Percentiles rank a stretch among this genome's conserved stretches.
phyloP scores from a whole-genome alignment of 192 early-diverging fungal species.

The Umbelopsis sp. region DNA sequence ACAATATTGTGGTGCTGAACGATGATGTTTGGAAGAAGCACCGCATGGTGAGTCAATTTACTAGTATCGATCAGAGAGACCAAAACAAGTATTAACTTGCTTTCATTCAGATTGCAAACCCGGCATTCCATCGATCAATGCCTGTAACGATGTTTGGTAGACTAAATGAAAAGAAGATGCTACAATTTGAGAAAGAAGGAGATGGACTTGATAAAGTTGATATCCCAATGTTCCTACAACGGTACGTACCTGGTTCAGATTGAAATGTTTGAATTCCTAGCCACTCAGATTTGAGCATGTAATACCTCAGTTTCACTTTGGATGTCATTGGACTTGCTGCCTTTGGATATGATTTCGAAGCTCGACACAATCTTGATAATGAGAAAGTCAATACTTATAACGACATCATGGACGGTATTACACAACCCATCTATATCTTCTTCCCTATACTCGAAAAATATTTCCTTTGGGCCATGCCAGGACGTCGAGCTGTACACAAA shows the following conservation, averaged over 20 bases:
- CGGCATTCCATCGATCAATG: constrained; percentile 32
- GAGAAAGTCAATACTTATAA: constrained; percentile 18
- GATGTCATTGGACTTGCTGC: too few species aligned
- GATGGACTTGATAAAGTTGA: neutral
- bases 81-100: too few species aligned
- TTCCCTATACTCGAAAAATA: constrained; percentile 23
- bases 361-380: constrained; percentile 9
- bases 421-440: neutral
- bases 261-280: too few species aligned
- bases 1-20: constrained; percentile 26
- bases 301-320: too few species aligned
- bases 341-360: constrained; percentile 31
- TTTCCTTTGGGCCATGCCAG: constrained; percentile 10
- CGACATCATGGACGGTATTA: neutral
- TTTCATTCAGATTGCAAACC: constrained; percentile 11
- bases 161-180: constrained; percentile 7
- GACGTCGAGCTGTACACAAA: constrained; percentile 1
- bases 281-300: neutral
- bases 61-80: neutral
- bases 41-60: constrained; percentile 26
- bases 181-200: neutral
- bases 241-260: neutral
- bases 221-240: neutral
- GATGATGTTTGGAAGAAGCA: constrained; percentile 31
- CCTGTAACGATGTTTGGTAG: constrained; percentile 28